Evolutionary conservation across 441 rosid species (phyloP).

Genomic region (Daphne laureola): DNA sequence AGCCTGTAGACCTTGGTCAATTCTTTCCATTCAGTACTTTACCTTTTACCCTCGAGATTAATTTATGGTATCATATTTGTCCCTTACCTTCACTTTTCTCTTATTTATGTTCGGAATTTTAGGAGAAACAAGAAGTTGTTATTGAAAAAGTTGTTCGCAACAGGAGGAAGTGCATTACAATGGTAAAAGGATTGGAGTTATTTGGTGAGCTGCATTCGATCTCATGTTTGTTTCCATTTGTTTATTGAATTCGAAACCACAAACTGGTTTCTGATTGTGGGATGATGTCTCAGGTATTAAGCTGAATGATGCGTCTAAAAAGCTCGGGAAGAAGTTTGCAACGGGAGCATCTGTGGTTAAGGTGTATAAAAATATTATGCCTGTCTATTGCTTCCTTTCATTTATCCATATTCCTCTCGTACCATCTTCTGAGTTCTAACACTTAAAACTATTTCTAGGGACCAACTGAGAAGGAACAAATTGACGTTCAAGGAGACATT

Average conservation of each 20-base stretch:
- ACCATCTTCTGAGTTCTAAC: slow-evolving; percentile 9
- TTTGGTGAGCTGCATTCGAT: slow-evolving; percentile 56
- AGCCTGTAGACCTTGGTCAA: background rate
- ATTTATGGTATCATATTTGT: background rate
- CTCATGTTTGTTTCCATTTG: background rate
- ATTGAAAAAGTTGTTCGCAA: slow-evolving; percentile 86
- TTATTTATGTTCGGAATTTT: slow-evolving; percentile 1
- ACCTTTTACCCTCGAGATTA: background rate
- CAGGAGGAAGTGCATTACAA: slow-evolving; percentile 88
- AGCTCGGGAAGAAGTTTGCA: slow-evolving; percentile 91
- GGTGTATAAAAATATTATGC: slow-evolving; percentile 30
- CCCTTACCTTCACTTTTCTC: background rate
- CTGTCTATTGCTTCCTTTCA: slow-evolving; percentile 2
- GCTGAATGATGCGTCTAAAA: slow-evolving; percentile 86
- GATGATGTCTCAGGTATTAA: slow-evolving; percentile 51
- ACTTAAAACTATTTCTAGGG: slow-evolving; percentile 38
- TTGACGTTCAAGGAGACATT: slow-evolving; percentile 95
- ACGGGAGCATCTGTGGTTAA: slow-evolving; percentile 94
- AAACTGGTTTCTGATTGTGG: slow-evolving; percentile 14
- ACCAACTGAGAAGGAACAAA: slow-evolving; percentile 92
- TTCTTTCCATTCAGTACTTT: too few species aligned
- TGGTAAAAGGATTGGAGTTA: slow-evolving; percentile 83
- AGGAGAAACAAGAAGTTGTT: slow-evolving; percentile 89
- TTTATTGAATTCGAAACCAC: slow-evolving; percentile 2
- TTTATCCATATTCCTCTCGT: background rate